Evolutionary conservation across 2,329 filamentous ascomycete genomes (phyloP), one percentile per base, ranked within the genome.

Genomic region (Trichoderma atrobrunneum): DNA sequence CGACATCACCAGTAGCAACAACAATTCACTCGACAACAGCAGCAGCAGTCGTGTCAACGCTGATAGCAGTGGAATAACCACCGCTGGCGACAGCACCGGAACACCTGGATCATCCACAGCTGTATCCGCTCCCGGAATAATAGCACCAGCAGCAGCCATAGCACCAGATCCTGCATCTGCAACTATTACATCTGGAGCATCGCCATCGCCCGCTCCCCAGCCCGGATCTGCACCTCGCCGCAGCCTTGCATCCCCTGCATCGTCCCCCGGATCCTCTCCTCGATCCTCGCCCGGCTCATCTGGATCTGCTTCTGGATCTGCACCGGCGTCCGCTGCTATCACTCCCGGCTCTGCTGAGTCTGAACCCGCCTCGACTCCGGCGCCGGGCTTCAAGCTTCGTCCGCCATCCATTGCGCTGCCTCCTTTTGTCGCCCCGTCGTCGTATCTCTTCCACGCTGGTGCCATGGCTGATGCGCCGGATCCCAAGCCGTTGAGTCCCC

Each of bases 371-470:
- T 67, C 73, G 39, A 63, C 70, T 66, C 74, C 73, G 21, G 60
- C 71, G 71, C 75, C 72, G 24, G 69, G 62, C 54, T 48, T 59
- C 57, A 63, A 63, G 62, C 62, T 63, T 34, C 69, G 72, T 36
- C 62, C 48, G 36, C 62, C 69, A 26, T 30, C 43, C 60, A 56
- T 62, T 65, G 56, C 65, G 69, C 82, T 88, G 80, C 85, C 87
- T 77, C 86, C 85, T 74, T 88, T 89, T 80, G 87, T 88, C 77
- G 85, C 87, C 80, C 88, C 88, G 73, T 89, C 87, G 73, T 89
- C 87, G 70, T 89, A 89, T 80, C 85, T 90, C 71, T 80, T 80
- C 73, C 80, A 80, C 76, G 78, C 77, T 72, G 76, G 78, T 73
- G 77, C 77, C 75, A 83, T 83, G 81, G 77, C 80, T 54, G 67